Percentiles rank a stretch among this genome's conserved stretches.
phyloP scores from a whole-genome alignment of 495 filamentous ascomycete species.

The Rhypophila decipiens region DNA sequence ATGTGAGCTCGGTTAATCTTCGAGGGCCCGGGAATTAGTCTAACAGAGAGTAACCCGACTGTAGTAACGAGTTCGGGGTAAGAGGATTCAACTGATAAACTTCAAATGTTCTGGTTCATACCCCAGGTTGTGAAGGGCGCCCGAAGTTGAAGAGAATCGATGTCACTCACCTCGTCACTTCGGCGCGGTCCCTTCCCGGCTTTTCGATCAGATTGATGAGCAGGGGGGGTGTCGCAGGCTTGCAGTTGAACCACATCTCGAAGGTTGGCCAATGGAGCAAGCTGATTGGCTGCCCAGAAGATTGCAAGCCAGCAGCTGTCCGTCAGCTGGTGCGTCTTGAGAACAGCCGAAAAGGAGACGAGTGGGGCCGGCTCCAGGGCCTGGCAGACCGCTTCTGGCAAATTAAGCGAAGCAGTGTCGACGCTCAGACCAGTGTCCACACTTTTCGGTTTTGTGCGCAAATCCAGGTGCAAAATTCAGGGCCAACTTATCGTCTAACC shows the following conservation, averaged over 20 bases:
- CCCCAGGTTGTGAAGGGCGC: no score
- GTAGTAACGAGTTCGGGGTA: no score
- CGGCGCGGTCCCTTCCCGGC: constrained; percentile 1
- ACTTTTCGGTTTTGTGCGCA: constrained; percentile 28
- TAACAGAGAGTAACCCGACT: no score
- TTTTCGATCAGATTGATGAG: constrained; percentile 9
- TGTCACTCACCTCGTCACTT: no score
- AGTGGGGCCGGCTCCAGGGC: no score
- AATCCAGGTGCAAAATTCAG: constrained; percentile 29
- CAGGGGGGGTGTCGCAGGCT: constrained; percentile 2
- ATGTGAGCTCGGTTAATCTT: no score
- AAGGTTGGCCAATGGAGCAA: no score
- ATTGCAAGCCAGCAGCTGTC: background rate
- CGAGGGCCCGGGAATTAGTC: no score
- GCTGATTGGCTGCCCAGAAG: background rate
- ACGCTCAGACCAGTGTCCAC: constrained; percentile 23
- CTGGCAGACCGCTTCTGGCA: constrained; percentile 20
- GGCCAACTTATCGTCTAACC: constrained; percentile 21
- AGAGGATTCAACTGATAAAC: no score
- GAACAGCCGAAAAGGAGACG: background rate
- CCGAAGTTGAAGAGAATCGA: no score
- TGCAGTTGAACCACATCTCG: no score
- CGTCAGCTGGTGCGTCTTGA: background rate
- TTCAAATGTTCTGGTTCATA: no score
- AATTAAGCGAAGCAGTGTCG: constrained; percentile 18